Percentiles rank a stretch among this genome's conserved stretches.
Evolutionary conservation across 2,329 filamentous ascomycete species (phyloP).

Genomic region (Fusarium ramigenum): DNA sequence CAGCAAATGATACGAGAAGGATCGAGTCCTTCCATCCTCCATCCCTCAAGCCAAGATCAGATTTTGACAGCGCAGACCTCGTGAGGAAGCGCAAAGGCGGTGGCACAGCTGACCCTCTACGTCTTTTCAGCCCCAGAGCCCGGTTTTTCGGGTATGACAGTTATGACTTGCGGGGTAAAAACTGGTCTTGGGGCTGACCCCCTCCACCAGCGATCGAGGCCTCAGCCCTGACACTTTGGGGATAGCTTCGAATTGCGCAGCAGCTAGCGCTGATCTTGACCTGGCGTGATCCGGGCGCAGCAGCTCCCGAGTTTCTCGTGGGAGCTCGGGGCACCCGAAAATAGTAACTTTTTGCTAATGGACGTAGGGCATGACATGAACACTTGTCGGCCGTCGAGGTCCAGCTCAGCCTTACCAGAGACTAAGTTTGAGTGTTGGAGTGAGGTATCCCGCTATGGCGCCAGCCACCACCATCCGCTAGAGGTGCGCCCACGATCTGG

Average conservation of each 20-base stretch:
- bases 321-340: constrained; percentile 13
- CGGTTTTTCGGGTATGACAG: neutral
- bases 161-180: constrained; percentile 11
- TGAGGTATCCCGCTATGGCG: neutral
- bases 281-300: constrained; percentile 12
- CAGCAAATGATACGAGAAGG: constrained; percentile 21
- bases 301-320: neutral
- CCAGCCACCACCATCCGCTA: neutral
- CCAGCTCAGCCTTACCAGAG: constrained; percentile 13
- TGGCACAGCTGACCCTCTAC: constrained; percentile 26
- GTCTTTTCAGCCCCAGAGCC: constrained; percentile 12
- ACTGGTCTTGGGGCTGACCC: neutral
- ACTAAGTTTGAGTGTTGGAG: neutral
- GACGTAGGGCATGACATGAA: neutral
- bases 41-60: neutral
- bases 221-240: constrained; percentile 11
- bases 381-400: neutral
- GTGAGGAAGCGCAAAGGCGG: neutral
- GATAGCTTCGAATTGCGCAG: neutral
- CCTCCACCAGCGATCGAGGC: constrained; percentile 1
- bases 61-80: neutral
- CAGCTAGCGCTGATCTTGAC: constrained; percentile 13
- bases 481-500: neutral
- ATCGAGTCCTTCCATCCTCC: neutral
- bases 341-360: constrained; percentile 6